These are phyloP conservation scores for Puya raimondii DNA, from an alignment of 176 grass and related monocot genomes.

Conservation along the genomic window DNA sequence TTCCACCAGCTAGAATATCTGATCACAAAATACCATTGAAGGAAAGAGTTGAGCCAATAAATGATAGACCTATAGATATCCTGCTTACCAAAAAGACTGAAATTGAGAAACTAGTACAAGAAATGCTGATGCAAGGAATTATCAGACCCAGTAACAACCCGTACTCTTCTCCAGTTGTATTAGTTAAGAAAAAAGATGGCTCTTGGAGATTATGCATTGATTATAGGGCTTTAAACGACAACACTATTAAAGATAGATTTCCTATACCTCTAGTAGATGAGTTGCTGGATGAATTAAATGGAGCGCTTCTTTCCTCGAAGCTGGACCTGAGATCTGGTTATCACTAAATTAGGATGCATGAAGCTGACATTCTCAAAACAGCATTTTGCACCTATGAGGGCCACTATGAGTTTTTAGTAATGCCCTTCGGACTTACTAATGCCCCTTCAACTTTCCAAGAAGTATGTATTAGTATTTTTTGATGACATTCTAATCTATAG, in stretches of 20 bases:
- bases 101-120: neutral
- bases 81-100: neutral
- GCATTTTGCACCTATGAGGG: neutral
- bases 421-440: neutral
- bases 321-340: neutral
- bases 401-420: neutral
- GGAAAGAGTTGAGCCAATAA: neutral
- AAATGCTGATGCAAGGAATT: neutral
- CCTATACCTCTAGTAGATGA: neutral
- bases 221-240: neutral
- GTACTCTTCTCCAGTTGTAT: neutral
- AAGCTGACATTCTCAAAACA: neutral
- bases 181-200: conserved; percentile 4
- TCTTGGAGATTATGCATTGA: neutral
- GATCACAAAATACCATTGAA: neutral
- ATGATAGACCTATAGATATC: conserved; percentile 1
- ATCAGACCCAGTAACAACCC: neutral
- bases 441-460: neutral
- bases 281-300: neutral
- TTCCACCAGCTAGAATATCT: neutral
- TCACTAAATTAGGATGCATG: neutral
- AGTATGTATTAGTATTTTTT: neutral
- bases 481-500: conserved; percentile 5
- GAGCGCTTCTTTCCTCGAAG: neutral
- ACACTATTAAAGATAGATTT: neutral